Conservation (phyloP, 805 yeast species). For the Kodamaea sagamina region DNA sequence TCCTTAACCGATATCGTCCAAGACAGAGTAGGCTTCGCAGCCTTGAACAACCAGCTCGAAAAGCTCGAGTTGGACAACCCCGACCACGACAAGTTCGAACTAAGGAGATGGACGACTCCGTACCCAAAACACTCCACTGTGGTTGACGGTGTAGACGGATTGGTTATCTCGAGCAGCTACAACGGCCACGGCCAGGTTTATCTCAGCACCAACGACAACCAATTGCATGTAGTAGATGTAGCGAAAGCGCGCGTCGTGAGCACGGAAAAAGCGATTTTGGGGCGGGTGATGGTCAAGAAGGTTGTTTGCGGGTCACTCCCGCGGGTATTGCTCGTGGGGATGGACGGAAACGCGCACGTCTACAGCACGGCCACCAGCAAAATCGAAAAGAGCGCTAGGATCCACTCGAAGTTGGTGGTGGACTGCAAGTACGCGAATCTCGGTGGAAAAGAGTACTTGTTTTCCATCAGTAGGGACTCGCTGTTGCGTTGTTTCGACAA, state of each 20-base stretch:
- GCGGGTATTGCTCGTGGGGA: constrained; percentile 45
- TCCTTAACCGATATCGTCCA: constrained; percentile 39
- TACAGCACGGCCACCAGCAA: constrained; percentile 8
- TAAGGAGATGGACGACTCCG: constrained; percentile 32
- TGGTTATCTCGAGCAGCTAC: constrained; percentile 24
- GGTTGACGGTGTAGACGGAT: constrained; percentile 21
- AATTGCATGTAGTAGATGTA: constrained; percentile 22
- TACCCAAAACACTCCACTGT: constrained; percentile 24
- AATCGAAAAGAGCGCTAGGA: constrained; percentile 20
- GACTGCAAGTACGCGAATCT: constrained; percentile 33
- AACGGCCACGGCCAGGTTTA: constrained; percentile 10
- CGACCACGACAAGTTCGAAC: constrained; percentile 10
- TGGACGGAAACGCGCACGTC: constrained; percentile 50
- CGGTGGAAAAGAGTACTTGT: constrained; percentile 36
- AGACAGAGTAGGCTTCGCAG: constrained; percentile 37
- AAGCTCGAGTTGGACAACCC: constrained; percentile 11
- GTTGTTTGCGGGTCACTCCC: constrained; percentile 30
- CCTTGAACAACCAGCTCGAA: constrained; percentile 12
- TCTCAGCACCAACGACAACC: constrained; percentile 13
- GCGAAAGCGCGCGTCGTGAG: constrained; percentile 13
- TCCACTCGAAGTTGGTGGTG: constrained; percentile 38
- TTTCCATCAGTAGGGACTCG: constrained; percentile 64
- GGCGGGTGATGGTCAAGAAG: constrained; percentile 36
- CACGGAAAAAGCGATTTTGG: constrained; percentile 15
- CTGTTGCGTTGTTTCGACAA: constrained; percentile 32